phyloP scores from a whole-genome alignment of 2,329 filamentous ascomycete species.

The Volutella citrinella region DNA sequence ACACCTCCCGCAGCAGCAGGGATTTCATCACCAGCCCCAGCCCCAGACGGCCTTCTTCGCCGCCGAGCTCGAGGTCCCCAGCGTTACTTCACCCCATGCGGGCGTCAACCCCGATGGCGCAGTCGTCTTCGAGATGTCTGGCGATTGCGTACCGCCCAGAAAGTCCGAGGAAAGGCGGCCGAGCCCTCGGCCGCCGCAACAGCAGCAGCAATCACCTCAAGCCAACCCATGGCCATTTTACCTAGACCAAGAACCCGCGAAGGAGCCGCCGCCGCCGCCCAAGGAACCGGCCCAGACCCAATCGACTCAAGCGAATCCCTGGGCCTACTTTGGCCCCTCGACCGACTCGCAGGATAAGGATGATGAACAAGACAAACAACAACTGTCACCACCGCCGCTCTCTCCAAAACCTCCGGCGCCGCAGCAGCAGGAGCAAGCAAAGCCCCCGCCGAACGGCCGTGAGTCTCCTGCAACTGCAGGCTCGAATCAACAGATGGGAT shows the following conservation, averaged over 20 bases:
- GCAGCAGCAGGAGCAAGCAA: conserved; percentile 2
- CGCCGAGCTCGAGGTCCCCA: conserved; percentile 29
- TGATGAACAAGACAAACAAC: no score
- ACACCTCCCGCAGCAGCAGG: conserved; percentile 11
- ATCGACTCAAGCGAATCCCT: conserved; percentile 27
- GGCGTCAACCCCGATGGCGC: conserved; percentile 17
- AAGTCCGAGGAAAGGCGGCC: conserved; percentile 7
- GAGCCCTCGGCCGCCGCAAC: no score
- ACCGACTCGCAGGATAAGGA: conserved; percentile 5
- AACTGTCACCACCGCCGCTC: no score
- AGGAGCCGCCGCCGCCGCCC: background rate
- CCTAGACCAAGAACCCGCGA: conserved; percentile 15
- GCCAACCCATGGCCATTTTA: conserved; percentile 31
- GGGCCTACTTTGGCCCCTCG: conserved; percentile 31
- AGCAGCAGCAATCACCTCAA: conserved; percentile 5
- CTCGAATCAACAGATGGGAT: no score
- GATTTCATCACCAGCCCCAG: conserved; percentile 13
- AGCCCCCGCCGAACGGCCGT: no score
- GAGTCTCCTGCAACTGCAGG: no score
- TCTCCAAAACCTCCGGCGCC: conserved; percentile 1
- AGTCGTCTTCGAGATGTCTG: conserved; percentile 31
- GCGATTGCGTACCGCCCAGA: conserved; percentile 20
- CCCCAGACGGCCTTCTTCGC: conserved; percentile 24
- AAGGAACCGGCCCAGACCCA: conserved; percentile 1
- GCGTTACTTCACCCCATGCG: conserved; percentile 9